phyloP scores from a whole-genome alignment of 1,284 basidiomycete species.

The Coriolopsis trogii region DNA sequence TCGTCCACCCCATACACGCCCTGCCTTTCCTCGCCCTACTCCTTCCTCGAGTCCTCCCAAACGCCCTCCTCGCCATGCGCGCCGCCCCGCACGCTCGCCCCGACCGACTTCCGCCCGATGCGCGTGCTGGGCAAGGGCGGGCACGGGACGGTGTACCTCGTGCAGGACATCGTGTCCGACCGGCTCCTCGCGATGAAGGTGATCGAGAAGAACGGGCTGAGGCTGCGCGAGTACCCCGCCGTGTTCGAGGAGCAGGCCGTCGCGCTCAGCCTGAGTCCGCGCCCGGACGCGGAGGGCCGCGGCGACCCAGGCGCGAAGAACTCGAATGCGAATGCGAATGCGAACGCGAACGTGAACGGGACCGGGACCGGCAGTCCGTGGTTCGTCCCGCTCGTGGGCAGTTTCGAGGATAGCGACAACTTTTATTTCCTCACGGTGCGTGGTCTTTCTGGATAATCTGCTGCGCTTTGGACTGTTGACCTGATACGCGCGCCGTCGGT shows the following conservation, averaged over 20 bases:
- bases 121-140: slow-evolving; percentile 31
- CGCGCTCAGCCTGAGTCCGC: slow-evolving; percentile 13
- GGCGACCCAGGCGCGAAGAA: too few species aligned
- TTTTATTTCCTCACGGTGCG: slow-evolving; percentile 33
- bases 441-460: neutral
- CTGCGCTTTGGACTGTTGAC: neutral
- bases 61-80: neutral
- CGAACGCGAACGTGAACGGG: neutral
- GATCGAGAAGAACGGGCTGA: slow-evolving; percentile 28
- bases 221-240: slow-evolving; percentile 20
- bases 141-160: slow-evolving; percentile 32
- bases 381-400: slow-evolving; percentile 25
- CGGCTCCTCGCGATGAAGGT: slow-evolving; percentile 31
- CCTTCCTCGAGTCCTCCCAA: slow-evolving; percentile 1
- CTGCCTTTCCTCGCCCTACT: slow-evolving; percentile 7
- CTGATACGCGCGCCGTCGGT: neutral
- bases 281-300: neutral
- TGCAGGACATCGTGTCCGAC: slow-evolving; percentile 25
- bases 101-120: slow-evolving; percentile 27
- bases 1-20: neutral
- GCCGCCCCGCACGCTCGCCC: slow-evolving; percentile 4
- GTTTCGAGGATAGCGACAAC: slow-evolving; percentile 36
- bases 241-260: slow-evolving; percentile 26
- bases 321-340: too few species aligned
- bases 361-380: neutral